Percentiles rank a stretch among this genome's conserved stretches.
Conservation (phyloP, 257 asterid genomes). For the Sherardia arvensis region DNA sequence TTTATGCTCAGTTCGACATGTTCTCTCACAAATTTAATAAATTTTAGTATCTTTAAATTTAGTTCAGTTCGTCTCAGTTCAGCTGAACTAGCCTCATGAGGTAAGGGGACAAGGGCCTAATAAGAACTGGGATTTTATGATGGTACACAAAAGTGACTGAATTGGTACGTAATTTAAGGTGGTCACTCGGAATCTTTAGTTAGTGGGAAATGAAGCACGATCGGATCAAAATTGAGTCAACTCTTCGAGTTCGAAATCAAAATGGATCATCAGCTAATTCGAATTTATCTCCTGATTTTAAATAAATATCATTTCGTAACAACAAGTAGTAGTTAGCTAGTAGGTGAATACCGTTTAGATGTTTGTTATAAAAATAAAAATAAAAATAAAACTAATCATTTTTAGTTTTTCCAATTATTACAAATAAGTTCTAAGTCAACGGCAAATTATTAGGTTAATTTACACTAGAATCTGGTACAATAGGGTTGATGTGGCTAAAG, state of each 20-base stretch:
- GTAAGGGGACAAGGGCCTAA: no score
- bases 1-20: no score
- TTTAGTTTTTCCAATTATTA: neutral
- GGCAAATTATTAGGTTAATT: neutral
- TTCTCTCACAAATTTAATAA: no score
- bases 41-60: no score
- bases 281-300: neutral
- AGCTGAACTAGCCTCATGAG: no score
- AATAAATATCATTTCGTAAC: neutral
- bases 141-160: neutral
- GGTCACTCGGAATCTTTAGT: neutral
- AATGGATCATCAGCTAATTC: neutral
- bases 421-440: neutral
- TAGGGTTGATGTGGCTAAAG: neutral
- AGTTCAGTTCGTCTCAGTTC: no score
- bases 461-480: no score
- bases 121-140: neutral
- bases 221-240: slow-evolving; percentile 3
- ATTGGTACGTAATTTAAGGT: neutral
- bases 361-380: neutral
- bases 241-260: neutral
- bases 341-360: neutral
- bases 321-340: neutral
- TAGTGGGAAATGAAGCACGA: neutral
- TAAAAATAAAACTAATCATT: neutral